Percentiles rank a stretch among this genome's conserved stretches.
Evolutionary conservation across 768 basidiomycete genomes (phyloP).

Genomic region (Filobasidium floriforme): DNA sequence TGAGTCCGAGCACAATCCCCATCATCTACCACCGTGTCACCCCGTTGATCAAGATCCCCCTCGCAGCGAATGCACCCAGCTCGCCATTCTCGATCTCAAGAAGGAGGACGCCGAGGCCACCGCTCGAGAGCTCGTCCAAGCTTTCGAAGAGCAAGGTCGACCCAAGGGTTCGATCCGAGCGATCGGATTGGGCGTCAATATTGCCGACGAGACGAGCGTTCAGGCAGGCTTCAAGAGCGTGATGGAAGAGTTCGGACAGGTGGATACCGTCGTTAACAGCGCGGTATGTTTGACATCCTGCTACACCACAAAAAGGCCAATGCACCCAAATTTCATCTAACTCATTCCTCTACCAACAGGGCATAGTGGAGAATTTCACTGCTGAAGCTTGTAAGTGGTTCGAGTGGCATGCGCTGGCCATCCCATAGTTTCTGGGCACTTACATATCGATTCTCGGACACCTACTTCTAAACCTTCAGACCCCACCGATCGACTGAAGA

Average conservation of each 20-base stretch:
- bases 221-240: conserved; percentile 62
- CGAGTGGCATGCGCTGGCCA: conserved; percentile 28
- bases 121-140: conserved; percentile 58
- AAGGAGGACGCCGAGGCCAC: conserved; percentile 60
- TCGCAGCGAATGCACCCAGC: conserved; percentile 64
- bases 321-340: no score
- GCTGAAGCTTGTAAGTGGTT: conserved; percentile 61
- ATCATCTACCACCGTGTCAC: not conserved
- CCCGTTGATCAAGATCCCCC: not conserved
- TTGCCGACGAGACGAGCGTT: conserved; percentile 72
- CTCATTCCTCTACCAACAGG: no score
- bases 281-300: no score
- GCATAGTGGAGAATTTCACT: conserved; percentile 66
- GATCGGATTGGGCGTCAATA: conserved; percentile 64
- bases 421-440: conserved; percentile 25
- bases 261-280: conserved; percentile 29
- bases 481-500: conserved; percentile 73
- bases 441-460: conserved; percentile 38
- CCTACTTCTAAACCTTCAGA: conserved; percentile 44
- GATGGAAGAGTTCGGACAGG: conserved; percentile 48
- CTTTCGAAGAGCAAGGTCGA: conserved; percentile 48
- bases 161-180: conserved; percentile 59
- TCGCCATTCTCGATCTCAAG: conserved; percentile 77
- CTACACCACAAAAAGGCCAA: no score
- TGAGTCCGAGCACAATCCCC: conserved; percentile 36